Conservation (phyloP, 202 grass and related monocot species). For the Carex sylvatica region DNA sequence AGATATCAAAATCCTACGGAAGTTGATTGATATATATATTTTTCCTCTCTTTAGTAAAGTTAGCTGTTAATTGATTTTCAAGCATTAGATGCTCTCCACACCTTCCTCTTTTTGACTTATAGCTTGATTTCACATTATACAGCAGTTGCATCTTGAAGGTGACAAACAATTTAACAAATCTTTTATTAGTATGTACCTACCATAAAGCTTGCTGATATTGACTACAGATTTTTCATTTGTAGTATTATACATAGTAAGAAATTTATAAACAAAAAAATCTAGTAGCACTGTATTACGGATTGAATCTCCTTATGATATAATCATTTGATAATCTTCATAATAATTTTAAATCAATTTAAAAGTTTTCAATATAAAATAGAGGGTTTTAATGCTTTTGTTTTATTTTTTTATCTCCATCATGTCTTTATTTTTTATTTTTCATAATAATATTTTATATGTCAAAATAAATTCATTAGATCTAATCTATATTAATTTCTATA, state of each 20-base stretch:
- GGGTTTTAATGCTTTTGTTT: too few relatives aligned
- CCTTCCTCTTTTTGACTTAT: conserved; percentile 18
- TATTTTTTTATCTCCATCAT: too few relatives aligned
- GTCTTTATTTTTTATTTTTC: too few relatives aligned
- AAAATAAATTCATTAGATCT: too few relatives aligned
- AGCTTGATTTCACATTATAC: conserved; percentile 7
- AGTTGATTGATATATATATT: neutral
- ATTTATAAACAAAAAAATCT: neutral
- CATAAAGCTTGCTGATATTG: neutral
- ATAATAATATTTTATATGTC: too few relatives aligned
- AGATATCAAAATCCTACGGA: neutral
- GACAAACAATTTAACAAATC: neutral
- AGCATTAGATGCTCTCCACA: neutral
- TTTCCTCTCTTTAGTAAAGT: neutral
- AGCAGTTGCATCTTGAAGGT: neutral
- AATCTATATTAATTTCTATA: too few relatives aligned
- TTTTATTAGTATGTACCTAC: neutral
- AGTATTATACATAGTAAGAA: neutral
- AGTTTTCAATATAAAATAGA: neutral
- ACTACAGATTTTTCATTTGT: neutral
- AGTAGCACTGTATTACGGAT: neutral
- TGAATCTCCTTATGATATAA: neutral
- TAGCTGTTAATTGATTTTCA: neutral
- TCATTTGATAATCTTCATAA: neutral
- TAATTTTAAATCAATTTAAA: neutral